Conservation (phyloP, 2,329 filamentous ascomycete genomes). For the Aspergillus unguis region DNA sequence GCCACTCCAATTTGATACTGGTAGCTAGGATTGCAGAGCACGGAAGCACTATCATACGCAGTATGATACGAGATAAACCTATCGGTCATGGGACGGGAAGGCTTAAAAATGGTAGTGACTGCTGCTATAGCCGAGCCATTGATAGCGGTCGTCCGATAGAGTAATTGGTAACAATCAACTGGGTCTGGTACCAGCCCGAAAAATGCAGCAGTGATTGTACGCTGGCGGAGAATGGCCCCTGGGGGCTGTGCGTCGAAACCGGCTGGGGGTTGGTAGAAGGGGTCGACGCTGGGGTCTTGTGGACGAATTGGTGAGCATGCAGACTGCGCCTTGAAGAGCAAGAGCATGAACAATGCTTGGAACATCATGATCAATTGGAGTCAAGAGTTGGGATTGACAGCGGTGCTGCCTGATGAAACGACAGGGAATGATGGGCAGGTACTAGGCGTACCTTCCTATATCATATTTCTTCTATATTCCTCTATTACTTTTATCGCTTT, state of each 20-base stretch:
- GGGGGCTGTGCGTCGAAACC: background rate
- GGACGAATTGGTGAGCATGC: too few relatives aligned
- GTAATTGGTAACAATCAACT: slow-evolving; percentile 34
- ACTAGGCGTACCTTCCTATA: too few relatives aligned
- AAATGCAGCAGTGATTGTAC: background rate
- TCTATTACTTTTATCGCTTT: too few relatives aligned
- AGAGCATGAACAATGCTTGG: too few relatives aligned
- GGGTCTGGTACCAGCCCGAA: slow-evolving; percentile 19
- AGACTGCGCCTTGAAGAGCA: too few relatives aligned
- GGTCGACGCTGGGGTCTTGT: slow-evolving; percentile 6
- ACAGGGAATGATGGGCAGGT: too few relatives aligned
- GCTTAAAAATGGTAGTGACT: slow-evolving; percentile 42
- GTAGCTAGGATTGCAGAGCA: slow-evolving; percentile 28
- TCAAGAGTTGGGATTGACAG: too few relatives aligned
- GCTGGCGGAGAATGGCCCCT: slow-evolving; percentile 4
- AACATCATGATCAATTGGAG: too few relatives aligned
- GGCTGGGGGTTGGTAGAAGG: slow-evolving; percentile 6
- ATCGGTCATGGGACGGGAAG: slow-evolving; percentile 22
- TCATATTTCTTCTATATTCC: too few relatives aligned
- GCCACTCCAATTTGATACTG: slow-evolving; percentile 31
- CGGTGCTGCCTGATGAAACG: too few relatives aligned
- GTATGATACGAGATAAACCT: slow-evolving; percentile 45
- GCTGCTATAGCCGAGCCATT: slow-evolving; percentile 38
- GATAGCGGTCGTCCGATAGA: slow-evolving; percentile 43
- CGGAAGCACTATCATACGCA: slow-evolving; percentile 30